These are phyloP conservation scores for Curvularia lunata DNA, from an alignment of 2,329 filamentous ascomycete species.

Conservation along the genomic window DNA sequence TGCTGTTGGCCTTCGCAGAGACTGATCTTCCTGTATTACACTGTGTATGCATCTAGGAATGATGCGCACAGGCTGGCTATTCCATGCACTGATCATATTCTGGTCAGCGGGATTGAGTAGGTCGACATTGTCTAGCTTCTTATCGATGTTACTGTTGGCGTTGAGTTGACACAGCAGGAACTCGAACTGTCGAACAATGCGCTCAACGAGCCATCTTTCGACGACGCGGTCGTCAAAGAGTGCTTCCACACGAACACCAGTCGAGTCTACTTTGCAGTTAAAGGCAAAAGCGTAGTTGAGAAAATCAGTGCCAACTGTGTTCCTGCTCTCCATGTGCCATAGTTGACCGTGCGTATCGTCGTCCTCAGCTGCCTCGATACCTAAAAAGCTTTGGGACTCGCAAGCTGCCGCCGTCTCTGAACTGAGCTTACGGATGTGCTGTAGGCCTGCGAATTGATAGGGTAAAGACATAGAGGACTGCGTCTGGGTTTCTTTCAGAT, in stretches of 20 bases:
- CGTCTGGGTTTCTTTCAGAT: constrained; percentile 38
- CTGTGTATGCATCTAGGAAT: constrained; percentile 40
- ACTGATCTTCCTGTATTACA: constrained; percentile 35
- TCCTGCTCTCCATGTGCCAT: constrained; percentile 43
- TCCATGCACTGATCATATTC: constrained; percentile 33
- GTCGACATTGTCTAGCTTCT: constrained; percentile 25
- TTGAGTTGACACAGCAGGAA: constrained; percentile 37
- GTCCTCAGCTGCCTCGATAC: constrained; percentile 48
- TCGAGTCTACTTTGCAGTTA: constrained; percentile 35
- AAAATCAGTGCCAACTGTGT: constrained; percentile 44
- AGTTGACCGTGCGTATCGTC: constrained; percentile 37
- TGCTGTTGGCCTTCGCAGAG: constrained; percentile 24
- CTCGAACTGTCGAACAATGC: constrained; percentile 39
- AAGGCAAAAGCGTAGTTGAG: constrained; percentile 47
- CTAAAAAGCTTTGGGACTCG: constrained; percentile 56
- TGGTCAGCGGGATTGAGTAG: constrained; percentile 33
- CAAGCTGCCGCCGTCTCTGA: constrained; percentile 53
- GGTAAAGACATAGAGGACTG: constrained; percentile 38
- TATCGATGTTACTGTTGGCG: constrained; percentile 12
- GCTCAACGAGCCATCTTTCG: constrained; percentile 35
- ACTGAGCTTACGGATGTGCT: constrained; percentile 52
- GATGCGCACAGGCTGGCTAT: constrained; percentile 29
- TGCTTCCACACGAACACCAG: constrained; percentile 35
- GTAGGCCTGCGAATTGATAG: constrained; percentile 53
- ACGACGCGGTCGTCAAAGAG: constrained; percentile 41